Evolutionary conservation across 805 yeast species (phyloP), one percentile per base, ranked within the genome.

Genomic region (Candida silvicultrix): DNA sequence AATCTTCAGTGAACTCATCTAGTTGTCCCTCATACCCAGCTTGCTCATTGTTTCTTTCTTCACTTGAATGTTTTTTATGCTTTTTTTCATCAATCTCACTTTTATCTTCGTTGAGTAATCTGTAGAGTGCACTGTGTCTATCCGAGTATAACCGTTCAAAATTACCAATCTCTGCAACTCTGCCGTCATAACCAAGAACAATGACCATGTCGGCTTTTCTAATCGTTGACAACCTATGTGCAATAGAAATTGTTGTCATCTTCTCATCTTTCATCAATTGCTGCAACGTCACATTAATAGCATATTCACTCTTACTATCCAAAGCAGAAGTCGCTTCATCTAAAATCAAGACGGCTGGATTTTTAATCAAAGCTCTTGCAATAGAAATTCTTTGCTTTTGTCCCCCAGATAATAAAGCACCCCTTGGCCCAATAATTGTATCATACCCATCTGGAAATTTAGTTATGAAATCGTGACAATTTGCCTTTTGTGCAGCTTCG

Each of bases 301-400:
- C 83, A 54, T 85, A 64, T 16, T 83, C 74, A 59, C 86, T 85
- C 34, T 75, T 78, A 0, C 80, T 73, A 62, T 94, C 99, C 43
- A 94, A 69, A 0, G 96, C 86, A 1, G 97, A 82, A 0, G 98
- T 90, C 43, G 92, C 86, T 60, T 94, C 99, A 63, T 94, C 99
- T 41, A 94, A 63, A 35, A 81, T 69, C 49, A 81, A 62, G 6
- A 94, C 71, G n/a, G 81, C 69, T 0, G 98, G 96, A 36, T 75
- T 72, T 43, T 94, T 71, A 10, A 90, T 58, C 29, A 94, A 58
- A 0, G 96, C 96, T 44, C 98, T 73, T 0, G 95, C 97, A 45
- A 94, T 80, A 0, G 95, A 84, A 2, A 94, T 71, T 50, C 98
- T 70, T 60, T 94, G 98, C 38, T 84, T 71, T 61, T 94, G 98